A percentile compares a stretch with the other conserved stretches of the same genome.
Evolutionary conservation across 2,329 filamentous ascomycete species (phyloP).

Genomic region (Pseudogymnoascus sp.): DNA sequence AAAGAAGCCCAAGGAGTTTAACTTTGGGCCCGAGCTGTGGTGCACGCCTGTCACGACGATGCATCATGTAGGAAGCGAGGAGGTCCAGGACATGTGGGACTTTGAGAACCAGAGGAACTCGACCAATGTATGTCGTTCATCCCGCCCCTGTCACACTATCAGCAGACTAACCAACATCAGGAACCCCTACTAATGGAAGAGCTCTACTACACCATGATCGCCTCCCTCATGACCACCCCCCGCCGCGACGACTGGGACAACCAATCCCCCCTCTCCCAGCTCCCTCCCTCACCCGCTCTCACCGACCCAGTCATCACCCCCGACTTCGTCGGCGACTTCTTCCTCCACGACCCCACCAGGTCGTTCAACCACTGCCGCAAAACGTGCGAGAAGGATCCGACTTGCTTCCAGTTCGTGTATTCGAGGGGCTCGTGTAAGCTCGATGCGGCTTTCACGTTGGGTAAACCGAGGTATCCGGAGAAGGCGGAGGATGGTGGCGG

Average conservation of each 20-base stretch:
- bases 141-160: not conserved
- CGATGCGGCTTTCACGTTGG: slow-evolving; percentile 11
- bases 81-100: slow-evolving; percentile 44
- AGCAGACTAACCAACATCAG: slow-evolving; percentile 21
- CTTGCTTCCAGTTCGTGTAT: slow-evolving; percentile 32
- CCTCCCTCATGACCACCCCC: slow-evolving; percentile 32
- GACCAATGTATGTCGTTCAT: slow-evolving; percentile 11
- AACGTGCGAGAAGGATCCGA: slow-evolving; percentile 35
- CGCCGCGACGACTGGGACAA: slow-evolving; percentile 47
- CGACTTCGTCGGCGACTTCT: slow-evolving; percentile 12
- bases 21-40: slow-evolving; percentile 38
- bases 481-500: not conserved
- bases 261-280: slow-evolving; percentile 40
- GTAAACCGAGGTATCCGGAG: slow-evolving; percentile 7
- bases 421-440: slow-evolving; percentile 17
- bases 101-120: slow-evolving; percentile 36
- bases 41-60: slow-evolving; percentile 49
- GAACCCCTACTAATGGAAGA: slow-evolving; percentile 39
- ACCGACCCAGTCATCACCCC: slow-evolving; percentile 6
- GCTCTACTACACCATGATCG: slow-evolving; percentile 42
- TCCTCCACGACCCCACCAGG: slow-evolving; percentile 38
- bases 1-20: slow-evolving; percentile 44
- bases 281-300: slow-evolving; percentile 25
- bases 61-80: slow-evolving; percentile 46
- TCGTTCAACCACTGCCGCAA: slow-evolving; percentile 38